phyloP scores from a whole-genome alignment of 176 grass and related monocot species.

The Luzula sylvatica region DNA sequence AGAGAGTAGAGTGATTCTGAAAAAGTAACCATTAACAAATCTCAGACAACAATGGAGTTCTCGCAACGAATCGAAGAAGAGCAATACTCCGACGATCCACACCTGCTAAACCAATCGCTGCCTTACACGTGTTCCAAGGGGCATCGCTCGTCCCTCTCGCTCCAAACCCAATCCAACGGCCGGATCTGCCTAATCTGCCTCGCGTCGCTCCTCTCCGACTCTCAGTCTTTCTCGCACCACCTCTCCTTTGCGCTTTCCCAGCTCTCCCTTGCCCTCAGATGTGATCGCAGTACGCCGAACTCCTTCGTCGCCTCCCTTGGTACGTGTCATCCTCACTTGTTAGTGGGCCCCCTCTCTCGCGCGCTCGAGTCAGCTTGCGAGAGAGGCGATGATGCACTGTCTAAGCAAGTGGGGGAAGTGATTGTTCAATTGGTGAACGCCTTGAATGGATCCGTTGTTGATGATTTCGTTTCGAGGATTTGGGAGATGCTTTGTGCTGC shows the following conservation, averaged over 20 bases:
- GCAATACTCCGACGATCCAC: constrained; percentile 6
- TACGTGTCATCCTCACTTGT: constrained; percentile 44
- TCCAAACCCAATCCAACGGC: constrained; percentile 38
- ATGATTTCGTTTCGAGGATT: constrained; percentile 52
- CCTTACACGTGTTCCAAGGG: constrained; percentile 40
- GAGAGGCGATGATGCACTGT: constrained; percentile 41
- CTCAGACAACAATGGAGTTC: constrained; percentile 1
- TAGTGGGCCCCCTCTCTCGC: constrained; percentile 44
- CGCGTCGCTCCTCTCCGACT: constrained; percentile 43
- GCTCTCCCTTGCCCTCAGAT: constrained; percentile 55
- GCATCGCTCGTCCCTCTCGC: constrained; percentile 50
- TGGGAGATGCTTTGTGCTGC: constrained; percentile 39
- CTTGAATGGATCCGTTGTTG: constrained; percentile 36
- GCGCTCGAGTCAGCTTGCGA: constrained; percentile 31
- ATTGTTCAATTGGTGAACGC: constrained; percentile 39
- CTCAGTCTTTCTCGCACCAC: constrained; percentile 57
- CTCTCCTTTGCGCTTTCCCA: constrained; percentile 71
- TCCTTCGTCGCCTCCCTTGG: constrained; percentile 34
- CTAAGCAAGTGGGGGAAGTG: constrained; percentile 42
- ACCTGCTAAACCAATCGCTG: constrained; percentile 7
- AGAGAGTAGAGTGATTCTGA: not conserved
- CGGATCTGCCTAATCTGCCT: constrained; percentile 65
- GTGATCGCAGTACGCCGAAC: not conserved
- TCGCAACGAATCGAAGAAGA: constrained; percentile 5
- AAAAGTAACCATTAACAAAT: not conserved